Percentiles rank a stretch among this genome's conserved stretches.
Evolutionary conservation across 2,329 filamentous ascomycete species (phyloP).

Genomic region (Ophiostoma sp.): DNA sequence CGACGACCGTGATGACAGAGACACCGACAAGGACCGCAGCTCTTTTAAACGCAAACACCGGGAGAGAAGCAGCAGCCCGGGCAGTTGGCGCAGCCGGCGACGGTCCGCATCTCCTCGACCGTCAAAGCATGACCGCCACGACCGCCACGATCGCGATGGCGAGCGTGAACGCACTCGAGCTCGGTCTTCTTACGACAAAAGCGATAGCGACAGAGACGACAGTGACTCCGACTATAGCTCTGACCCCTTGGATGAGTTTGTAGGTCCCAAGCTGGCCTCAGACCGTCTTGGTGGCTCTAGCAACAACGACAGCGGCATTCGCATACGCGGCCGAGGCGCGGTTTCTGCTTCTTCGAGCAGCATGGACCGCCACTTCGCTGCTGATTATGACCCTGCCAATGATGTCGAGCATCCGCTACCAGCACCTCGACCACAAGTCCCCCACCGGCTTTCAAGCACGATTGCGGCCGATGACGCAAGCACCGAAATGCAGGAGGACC

Average conservation of each 20-base stretch:
- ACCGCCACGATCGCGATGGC: background rate
- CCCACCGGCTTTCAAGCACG: background rate
- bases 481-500: constrained; percentile 49
- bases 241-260: constrained; percentile 26
- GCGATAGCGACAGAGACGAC: background rate
- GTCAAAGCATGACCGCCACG: background rate
- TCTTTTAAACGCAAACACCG: constrained; percentile 10
- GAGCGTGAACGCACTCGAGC: background rate
- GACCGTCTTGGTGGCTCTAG: background rate
- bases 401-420: constrained; percentile 15
- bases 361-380: constrained; percentile 29
- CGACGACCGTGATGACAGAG: background rate
- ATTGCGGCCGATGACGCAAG: constrained; percentile 23
- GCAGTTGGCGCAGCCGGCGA: background rate
- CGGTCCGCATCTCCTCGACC: constrained; percentile 9
- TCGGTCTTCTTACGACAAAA: background rate
- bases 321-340: constrained; percentile 23
- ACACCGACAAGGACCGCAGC: background rate
- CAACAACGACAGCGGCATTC: background rate
- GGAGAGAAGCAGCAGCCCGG: background rate
- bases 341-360: constrained; percentile 9
- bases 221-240: background rate
- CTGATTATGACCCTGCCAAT: constrained; percentile 27
- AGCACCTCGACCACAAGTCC: background rate
- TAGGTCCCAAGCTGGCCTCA: constrained; percentile 24